These are phyloP conservation scores for Ophiostoma ulmi DNA, from an alignment of 2,329 filamentous ascomycete species.

Conservation along the genomic window DNA sequence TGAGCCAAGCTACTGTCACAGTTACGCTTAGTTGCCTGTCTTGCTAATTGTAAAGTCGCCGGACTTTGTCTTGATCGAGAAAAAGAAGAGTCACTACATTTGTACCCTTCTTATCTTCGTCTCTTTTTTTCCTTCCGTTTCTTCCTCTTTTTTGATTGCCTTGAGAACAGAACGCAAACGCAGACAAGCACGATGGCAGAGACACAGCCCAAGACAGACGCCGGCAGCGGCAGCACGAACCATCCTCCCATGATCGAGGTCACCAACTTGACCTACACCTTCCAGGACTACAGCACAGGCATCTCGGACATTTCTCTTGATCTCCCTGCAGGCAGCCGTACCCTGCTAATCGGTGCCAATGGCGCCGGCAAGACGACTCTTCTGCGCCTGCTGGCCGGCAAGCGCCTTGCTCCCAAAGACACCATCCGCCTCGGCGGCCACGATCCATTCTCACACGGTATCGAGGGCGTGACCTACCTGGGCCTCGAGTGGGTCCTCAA, in stretches of 20 bases:
- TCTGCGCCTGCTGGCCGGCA: slow-evolving; percentile 87
- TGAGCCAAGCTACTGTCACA: not conserved
- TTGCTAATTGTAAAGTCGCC: not conserved
- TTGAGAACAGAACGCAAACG: not conserved
- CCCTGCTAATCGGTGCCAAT: slow-evolving; percentile 91
- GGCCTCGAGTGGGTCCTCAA: slow-evolving; percentile 98
- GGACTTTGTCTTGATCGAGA: not conserved
- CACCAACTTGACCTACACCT: slow-evolving; percentile 75
- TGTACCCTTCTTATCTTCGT: not conserved
- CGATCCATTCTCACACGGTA: slow-evolving; percentile 84
- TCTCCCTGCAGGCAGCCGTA: slow-evolving; percentile 77
- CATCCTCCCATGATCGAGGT: slow-evolving; percentile 63
- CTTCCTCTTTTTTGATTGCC: not conserved
- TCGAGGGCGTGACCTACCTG: slow-evolving; percentile 94
- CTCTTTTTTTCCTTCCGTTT: not conserved
- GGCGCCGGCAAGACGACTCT: slow-evolving; percentile 97
- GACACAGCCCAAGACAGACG: not conserved
- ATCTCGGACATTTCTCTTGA: slow-evolving; percentile 67
- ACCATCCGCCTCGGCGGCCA: slow-evolving; percentile 73
- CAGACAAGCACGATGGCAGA: slow-evolving; percentile 20
- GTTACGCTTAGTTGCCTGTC: not conserved
- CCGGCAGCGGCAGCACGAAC: not conserved
- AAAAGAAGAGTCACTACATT: not conserved
- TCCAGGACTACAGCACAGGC: slow-evolving; percentile 78
- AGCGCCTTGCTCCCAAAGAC: slow-evolving; percentile 75